A percentile compares a stretch with the other conserved stretches of the same genome.
phyloP scores from a whole-genome alignment of 352 stramenopile species.

The Phytophthora podocarpi region DNA sequence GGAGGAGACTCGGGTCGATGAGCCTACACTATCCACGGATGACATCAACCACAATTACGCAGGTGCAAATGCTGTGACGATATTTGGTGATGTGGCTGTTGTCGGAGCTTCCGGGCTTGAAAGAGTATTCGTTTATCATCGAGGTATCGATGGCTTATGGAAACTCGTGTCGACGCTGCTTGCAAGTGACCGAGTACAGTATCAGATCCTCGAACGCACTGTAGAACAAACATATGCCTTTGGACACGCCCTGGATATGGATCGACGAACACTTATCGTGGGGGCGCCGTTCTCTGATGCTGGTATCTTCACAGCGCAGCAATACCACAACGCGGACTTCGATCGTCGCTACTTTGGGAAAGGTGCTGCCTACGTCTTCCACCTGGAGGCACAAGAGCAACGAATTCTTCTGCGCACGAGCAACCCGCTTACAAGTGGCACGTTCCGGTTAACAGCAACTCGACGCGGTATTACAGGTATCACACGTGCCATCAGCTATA shows the following conservation, averaged over 20 bases:
- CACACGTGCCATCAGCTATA: constrained; percentile 66
- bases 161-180: constrained; percentile 56
- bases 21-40: constrained; percentile 37
- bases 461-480: constrained; percentile 65
- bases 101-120: constrained; percentile 85
- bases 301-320: constrained; percentile 52
- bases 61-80: constrained; percentile 67
- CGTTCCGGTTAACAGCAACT: constrained; percentile 75
- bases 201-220: constrained; percentile 75
- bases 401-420: constrained; percentile 61
- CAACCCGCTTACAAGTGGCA: constrained; percentile 62
- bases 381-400: constrained; percentile 80
- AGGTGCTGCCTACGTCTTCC: constrained; percentile 77
- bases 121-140: constrained; percentile 78
- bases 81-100: constrained; percentile 89
- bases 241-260: constrained; percentile 83
- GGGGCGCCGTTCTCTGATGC: constrained; percentile 87
- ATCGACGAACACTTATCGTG: constrained; percentile 87
- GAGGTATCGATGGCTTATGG: constrained; percentile 48
- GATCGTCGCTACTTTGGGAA: constrained; percentile 71
- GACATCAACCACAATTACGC: constrained; percentile 69
- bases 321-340: constrained; percentile 67
- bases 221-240: constrained; percentile 90
- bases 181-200: constrained; percentile 85
- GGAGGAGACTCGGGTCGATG: constrained; percentile 47